A percentile compares a stretch with the other conserved stretches of the same genome.
Conservation (phyloP, 257 asterid genomes). For the Przewalskia tangutica region DNA sequence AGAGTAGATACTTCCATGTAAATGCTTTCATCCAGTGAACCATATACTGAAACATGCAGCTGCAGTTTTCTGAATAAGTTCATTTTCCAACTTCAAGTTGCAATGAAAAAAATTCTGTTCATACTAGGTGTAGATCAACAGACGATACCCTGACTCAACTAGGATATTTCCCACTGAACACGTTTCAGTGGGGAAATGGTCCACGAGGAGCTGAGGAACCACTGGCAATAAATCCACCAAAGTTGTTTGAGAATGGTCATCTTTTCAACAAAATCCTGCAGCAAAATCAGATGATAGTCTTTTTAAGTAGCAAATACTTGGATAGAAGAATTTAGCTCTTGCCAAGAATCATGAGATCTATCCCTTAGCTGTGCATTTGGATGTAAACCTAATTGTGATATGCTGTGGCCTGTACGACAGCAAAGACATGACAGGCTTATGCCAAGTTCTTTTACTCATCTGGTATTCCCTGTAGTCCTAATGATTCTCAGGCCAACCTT, state of each 20-base stretch:
- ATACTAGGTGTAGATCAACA: not conserved
- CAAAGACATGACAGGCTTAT: not conserved
- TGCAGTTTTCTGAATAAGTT: not conserved
- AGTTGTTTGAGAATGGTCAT: not conserved
- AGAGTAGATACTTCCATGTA: not conserved
- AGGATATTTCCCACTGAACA: not conserved
- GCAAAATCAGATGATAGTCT: not conserved
- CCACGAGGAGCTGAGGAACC: not conserved
- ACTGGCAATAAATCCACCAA: not conserved
- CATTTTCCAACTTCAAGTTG: not conserved
- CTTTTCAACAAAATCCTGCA: not conserved
- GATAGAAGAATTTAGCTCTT: not conserved
- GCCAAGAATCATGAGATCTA: not conserved
- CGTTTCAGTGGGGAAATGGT: not conserved
- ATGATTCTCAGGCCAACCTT: not conserved
- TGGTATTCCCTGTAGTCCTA: not conserved
- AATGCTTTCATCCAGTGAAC: not conserved
- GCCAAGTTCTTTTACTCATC: not conserved
- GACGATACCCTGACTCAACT: not conserved
- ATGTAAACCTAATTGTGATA: not conserved
- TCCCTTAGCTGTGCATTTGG: not conserved
- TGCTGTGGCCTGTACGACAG: not conserved
- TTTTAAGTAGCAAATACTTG: not conserved
- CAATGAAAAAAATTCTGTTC: not conserved
- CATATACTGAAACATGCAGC: not conserved